Evolutionary conservation across 2,329 filamentous ascomycete species (phyloP).

Genomic region (Paramyrothecium sp.): DNA sequence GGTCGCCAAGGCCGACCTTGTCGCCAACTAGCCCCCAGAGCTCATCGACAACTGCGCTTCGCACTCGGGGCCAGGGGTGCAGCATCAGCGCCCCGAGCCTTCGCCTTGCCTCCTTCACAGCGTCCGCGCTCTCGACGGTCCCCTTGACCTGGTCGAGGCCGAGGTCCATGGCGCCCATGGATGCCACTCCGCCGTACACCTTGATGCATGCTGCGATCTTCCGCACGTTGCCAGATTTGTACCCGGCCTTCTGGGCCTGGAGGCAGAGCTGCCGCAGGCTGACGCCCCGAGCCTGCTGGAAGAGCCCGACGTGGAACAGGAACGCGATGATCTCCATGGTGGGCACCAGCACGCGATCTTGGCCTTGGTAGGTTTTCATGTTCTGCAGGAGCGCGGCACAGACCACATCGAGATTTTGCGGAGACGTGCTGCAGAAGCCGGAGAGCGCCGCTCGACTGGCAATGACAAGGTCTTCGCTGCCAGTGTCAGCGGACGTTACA

Average conservation of each 20-base stretch:
- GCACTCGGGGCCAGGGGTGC: constrained; percentile 80
- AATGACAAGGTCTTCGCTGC: constrained; percentile 72
- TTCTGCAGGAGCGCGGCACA: constrained; percentile 53
- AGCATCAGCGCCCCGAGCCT: constrained; percentile 72
- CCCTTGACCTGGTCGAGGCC: not conserved
- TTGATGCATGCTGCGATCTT: constrained; percentile 80
- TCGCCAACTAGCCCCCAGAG: constrained; percentile 46
- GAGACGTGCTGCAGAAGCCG: constrained; percentile 45
- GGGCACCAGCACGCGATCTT: constrained; percentile 73
- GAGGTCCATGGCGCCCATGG: constrained; percentile 17
- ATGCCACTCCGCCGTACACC: constrained; percentile 71
- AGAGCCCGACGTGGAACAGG: constrained; percentile 63
- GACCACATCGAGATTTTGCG: constrained; percentile 39
- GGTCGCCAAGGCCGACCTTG: constrained; percentile 22
- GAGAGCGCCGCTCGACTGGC: constrained; percentile 65
- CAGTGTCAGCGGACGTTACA: constrained; percentile 73
- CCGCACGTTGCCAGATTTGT: constrained; percentile 77
- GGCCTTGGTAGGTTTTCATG: constrained; percentile 48
- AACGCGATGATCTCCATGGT: constrained; percentile 77
- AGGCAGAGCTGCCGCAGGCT: constrained; percentile 62
- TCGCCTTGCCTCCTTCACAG: constrained; percentile 54
- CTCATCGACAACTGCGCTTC: constrained; percentile 59
- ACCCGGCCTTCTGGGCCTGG: constrained; percentile 74
- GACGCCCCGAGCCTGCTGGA: constrained; percentile 36
- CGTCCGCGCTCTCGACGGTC: constrained; percentile 10